Percentiles rank a stretch among this genome's conserved stretches.
phyloP scores from a whole-genome alignment of 495 filamentous ascomycete species.

The Aspergillus conjunctus region DNA sequence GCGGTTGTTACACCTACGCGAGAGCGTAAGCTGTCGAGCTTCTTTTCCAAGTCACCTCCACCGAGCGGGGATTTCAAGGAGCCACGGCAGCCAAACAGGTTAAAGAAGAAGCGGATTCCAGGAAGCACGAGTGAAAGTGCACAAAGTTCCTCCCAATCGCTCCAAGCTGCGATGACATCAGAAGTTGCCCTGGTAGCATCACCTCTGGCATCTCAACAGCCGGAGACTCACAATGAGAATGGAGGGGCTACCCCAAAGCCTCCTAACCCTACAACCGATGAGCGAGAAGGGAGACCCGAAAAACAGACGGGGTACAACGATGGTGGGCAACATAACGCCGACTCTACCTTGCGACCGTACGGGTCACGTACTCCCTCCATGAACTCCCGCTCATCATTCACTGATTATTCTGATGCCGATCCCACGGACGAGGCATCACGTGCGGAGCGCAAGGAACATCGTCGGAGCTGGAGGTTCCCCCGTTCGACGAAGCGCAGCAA shows the following conservation, averaged over 20 bases:
- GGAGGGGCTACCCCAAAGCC: constrained; percentile 41
- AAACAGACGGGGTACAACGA: constrained; percentile 24
- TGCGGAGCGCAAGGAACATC: constrained; percentile 63
- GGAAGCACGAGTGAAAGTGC: constrained; percentile 77
- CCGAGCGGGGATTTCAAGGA: constrained; percentile 58
- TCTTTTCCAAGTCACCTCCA: constrained; percentile 70
- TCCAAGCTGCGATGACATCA: constrained; percentile 48
- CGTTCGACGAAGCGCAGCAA: constrained; percentile 55
- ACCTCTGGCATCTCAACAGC: constrained; percentile 20
- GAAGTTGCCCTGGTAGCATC: constrained; percentile 26
- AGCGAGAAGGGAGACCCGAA: constrained; percentile 28
- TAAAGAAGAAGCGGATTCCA: constrained; percentile 78
- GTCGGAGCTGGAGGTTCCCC: constrained; percentile 72
- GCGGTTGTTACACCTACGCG: constrained; percentile 63
- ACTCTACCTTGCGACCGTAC: constrained; percentile 61
- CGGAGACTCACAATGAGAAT: constrained; percentile 27
- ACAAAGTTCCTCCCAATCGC: constrained; percentile 79
- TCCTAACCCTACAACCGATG: constrained; percentile 30
- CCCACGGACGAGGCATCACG: constrained; percentile 62
- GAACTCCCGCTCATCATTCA: constrained; percentile 71
- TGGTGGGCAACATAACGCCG: constrained; percentile 33
- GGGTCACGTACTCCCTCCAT: constrained; percentile 69
- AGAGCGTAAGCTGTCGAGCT: constrained; percentile 65
- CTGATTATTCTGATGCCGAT: constrained; percentile 76
- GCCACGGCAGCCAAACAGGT: constrained; percentile 72